phyloP scores from a whole-genome alignment of 148 eudicot species.

The Persicaria tinctoria region DNA sequence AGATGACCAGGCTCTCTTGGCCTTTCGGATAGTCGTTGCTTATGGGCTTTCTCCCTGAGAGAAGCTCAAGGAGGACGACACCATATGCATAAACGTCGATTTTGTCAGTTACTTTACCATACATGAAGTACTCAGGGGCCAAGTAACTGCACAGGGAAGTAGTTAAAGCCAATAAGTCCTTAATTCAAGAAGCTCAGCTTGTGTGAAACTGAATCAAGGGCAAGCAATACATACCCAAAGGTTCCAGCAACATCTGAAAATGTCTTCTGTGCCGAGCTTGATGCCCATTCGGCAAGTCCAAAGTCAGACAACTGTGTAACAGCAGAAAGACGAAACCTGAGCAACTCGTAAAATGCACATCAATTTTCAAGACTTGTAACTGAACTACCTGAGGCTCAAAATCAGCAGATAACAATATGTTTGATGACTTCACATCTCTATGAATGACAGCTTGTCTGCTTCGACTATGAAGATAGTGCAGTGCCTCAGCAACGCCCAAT shows the following conservation, averaged over 20 bases:
- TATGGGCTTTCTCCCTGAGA: slow-evolving; percentile 91
- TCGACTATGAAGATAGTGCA: slow-evolving; percentile 55
- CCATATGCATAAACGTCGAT: slow-evolving; percentile 94
- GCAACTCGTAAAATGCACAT: slow-evolving; percentile 4
- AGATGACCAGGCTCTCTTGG: slow-evolving; percentile 86
- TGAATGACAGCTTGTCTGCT: slow-evolving; percentile 56
- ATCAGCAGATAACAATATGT: slow-evolving; percentile 71
- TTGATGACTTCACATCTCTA: slow-evolving; percentile 95
- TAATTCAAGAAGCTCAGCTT: no score
- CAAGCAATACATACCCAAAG: slow-evolving; percentile 57
- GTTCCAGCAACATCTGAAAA: slow-evolving; percentile 89
- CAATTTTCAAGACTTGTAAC: neutral
- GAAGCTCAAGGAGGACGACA: slow-evolving; percentile 97
- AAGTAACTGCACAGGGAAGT: slow-evolving; percentile 51
- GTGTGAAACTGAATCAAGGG: neutral
- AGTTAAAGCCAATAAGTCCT: no score
- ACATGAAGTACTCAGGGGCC: slow-evolving; percentile 98
- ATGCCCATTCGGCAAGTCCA: slow-evolving; percentile 75
- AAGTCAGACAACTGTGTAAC: slow-evolving; percentile 76
- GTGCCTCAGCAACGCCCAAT: slow-evolving; percentile 83
- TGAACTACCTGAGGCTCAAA: slow-evolving; percentile 76
- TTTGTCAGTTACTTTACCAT: slow-evolving; percentile 72
- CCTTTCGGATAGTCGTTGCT: slow-evolving; percentile 61
- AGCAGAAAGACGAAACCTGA: slow-evolving; percentile 14
- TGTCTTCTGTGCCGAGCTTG: slow-evolving; percentile 42